A percentile compares a stretch with the other conserved stretches of the same genome.
Conservation (phyloP, 1,284 basidiomycete species). For the Uromyces viciae-fabae region DNA sequence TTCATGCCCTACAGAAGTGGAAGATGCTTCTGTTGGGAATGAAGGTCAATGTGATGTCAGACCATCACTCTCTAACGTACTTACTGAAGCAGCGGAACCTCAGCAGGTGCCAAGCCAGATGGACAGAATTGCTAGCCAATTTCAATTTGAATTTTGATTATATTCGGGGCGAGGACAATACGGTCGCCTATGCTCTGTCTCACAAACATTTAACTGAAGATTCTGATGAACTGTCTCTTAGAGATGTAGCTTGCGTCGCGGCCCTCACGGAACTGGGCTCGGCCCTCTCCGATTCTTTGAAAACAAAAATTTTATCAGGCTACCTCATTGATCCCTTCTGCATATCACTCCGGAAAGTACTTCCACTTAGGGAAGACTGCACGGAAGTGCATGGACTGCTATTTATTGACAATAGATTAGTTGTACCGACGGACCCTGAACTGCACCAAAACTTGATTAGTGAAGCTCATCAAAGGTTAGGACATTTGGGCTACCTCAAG, state of each 20-base stretch:
- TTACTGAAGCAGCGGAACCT: too few relatives aligned
- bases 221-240: too few relatives aligned
- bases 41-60: background rate
- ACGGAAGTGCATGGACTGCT: background rate
- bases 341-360: background rate
- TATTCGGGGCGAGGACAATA: slow-evolving; percentile 3
- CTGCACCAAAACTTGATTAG: background rate
- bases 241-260: background rate
- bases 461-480: background rate
- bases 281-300: background rate
- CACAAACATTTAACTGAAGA: background rate
- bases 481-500: background rate
- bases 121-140: background rate
- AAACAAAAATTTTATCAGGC: background rate
- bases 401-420: background rate
- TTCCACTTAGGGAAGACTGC: background rate
- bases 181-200: background rate
- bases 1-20: background rate
- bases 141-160: background rate
- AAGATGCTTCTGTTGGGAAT: slow-evolving; percentile 6
- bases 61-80: slow-evolving; percentile 5
- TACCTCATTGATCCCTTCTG: background rate
- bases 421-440: background rate
- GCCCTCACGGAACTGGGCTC: background rate
- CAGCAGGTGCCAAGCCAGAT: background rate